These are phyloP conservation scores for Posidonia oceanica DNA, from an alignment of 116 monocot genomes.

Conservation along the genomic window DNA sequence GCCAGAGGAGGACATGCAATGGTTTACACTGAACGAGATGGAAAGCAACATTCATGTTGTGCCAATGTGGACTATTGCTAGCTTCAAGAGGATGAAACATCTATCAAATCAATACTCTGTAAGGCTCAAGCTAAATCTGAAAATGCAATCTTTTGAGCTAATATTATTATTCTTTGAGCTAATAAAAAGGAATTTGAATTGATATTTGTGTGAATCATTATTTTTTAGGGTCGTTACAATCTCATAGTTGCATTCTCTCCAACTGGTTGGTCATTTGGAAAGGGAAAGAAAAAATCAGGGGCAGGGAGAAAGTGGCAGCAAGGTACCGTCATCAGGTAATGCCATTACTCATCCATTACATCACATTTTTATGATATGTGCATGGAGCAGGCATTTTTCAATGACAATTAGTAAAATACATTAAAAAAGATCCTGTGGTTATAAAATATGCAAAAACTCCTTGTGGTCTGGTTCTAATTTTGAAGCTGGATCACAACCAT, in stretches of 20 bases:
- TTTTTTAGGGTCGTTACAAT: slow-evolving; percentile 50
- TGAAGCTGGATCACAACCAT: no score
- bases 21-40: slow-evolving; percentile 82
- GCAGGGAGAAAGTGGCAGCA: slow-evolving; percentile 85
- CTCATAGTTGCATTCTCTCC: slow-evolving; percentile 96
- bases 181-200: background rate
- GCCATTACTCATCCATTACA: background rate
- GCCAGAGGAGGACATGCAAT: slow-evolving; percentile 76
- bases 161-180: background rate
- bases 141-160: no score
- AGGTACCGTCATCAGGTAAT: slow-evolving; percentile 82
- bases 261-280: slow-evolving; percentile 91
- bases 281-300: slow-evolving; percentile 76
- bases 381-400: no score
- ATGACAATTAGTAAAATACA: no score
- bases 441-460: no score
- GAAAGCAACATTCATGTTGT: slow-evolving; percentile 96
- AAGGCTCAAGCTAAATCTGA: slow-evolving; percentile 12
- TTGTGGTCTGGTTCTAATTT: no score
- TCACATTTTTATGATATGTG: no score
- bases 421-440: no score
- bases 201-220: background rate
- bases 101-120: slow-evolving; percentile 77
- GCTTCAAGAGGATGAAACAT: slow-evolving; percentile 94
- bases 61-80: slow-evolving; percentile 94